Percentiles rank a stretch among this genome's conserved stretches.
phyloP scores from a whole-genome alignment of 164 flowering plant genomes.

The Saururus chinensis region DNA sequence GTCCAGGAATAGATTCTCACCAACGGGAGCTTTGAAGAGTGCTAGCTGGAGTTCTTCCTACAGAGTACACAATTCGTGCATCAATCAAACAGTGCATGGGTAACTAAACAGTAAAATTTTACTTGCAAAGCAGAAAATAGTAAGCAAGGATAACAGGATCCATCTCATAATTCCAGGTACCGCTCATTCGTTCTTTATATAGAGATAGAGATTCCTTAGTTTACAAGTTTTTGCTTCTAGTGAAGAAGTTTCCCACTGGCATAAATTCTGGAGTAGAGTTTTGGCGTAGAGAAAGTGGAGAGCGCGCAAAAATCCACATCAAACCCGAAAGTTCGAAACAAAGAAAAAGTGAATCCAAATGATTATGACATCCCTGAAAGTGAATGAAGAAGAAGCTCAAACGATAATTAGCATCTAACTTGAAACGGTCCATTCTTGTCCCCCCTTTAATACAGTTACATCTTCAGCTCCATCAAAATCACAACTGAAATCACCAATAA shows the following conservation, averaged over 20 bases:
- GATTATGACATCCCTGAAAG: no score
- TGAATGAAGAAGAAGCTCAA: no score
- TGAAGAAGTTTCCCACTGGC: no score
- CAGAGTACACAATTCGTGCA: slow-evolving; percentile 1
- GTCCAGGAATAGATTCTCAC: slow-evolving; percentile 69
- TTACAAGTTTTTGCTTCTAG: not conserved
- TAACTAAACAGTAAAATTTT: not conserved
- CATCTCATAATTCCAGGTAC: not conserved
- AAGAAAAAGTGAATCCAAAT: no score
- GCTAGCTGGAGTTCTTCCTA: slow-evolving; percentile 87
- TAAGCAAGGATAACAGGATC: not conserved
- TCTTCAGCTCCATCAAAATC: not conserved
- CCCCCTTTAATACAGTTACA: no score
- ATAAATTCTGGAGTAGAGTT: no score
- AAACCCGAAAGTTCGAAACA: no score
- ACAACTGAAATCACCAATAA: not conserved
- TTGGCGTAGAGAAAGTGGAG: no score
- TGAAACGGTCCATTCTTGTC: no score
- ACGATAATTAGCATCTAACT: no score
- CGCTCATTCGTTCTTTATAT: no score
- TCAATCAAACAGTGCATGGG: not conserved
- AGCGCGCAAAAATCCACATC: no score
- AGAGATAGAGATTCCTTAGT: not conserved
- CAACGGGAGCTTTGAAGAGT: slow-evolving; percentile 35
- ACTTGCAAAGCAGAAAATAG: not conserved